Percentiles rank a stretch among this genome's conserved stretches.
Evolutionary conservation across 495 filamentous ascomycete genomes (phyloP).

Genomic region (Peziza echinospora): DNA sequence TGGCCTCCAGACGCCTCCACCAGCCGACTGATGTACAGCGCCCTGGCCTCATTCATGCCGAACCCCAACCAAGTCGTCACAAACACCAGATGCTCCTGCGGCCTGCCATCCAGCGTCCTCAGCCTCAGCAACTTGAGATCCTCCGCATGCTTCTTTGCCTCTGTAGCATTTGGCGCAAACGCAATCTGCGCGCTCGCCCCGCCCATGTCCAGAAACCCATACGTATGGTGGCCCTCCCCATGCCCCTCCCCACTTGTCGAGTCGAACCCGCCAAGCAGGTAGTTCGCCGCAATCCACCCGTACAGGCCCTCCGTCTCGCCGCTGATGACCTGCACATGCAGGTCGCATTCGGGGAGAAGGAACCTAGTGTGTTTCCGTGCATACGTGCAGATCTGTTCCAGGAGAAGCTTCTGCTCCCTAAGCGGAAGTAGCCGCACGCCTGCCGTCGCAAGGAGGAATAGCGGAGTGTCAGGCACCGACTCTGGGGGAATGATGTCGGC

Average conservation of each 20-base stretch:
- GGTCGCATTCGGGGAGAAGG: conserved; percentile 64
- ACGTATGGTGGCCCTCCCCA: conserved; percentile 82
- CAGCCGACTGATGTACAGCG: conserved; percentile 54
- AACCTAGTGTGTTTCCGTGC: conserved; percentile 61
- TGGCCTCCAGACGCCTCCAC: conserved; percentile 33
- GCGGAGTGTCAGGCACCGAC: conserved; percentile 60
- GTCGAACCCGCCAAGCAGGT: conserved; percentile 83
- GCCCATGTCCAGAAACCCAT: conserved; percentile 96
- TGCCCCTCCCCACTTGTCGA: conserved; percentile 45
- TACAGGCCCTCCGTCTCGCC: conserved; percentile 96
- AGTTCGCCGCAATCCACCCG: conserved; percentile 98
- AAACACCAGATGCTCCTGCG: conserved; percentile 69
- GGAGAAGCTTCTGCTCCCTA: conserved; percentile 42
- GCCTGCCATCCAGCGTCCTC: conserved; percentile 53
- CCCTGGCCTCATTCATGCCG: conserved; percentile 75
- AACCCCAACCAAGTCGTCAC: conserved; percentile 94
- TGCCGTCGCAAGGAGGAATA: conserved; percentile 92
- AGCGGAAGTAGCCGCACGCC: conserved; percentile 80
- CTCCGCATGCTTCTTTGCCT: conserved; percentile 71
- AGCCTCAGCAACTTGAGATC: conserved; percentile 72
- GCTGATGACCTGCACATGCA: conserved; percentile 85
- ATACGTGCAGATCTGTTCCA: conserved; percentile 66
- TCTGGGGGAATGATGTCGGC: conserved; percentile 57
- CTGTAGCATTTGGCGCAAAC: conserved; percentile 84
- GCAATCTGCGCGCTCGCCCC: conserved; percentile 94